Conservation (phyloP, 768 basidiomycete genomes). For the Termitomyces sp. region DNA sequence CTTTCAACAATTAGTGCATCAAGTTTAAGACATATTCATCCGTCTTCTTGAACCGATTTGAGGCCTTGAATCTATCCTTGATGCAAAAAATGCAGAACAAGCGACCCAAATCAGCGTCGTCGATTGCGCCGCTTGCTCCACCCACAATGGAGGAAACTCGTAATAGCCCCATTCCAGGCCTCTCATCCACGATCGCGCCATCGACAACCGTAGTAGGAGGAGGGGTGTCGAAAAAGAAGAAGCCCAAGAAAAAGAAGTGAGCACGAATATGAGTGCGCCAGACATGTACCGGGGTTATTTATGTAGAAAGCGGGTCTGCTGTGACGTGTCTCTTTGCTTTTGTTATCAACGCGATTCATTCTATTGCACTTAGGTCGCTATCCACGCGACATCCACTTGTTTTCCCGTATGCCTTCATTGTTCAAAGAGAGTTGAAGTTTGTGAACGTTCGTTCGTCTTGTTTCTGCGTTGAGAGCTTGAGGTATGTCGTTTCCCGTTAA, state of each 20-base stretch:
- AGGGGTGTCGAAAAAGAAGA: constrained; percentile 73
- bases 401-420: not conserved
- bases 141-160: constrained; percentile 20
- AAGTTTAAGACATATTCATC: constrained; percentile 96
- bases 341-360: constrained; percentile 1
- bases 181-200: constrained; percentile 25
- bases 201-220: constrained; percentile 38
- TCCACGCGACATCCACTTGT: constrained; percentile 1
- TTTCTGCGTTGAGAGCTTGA: not conserved
- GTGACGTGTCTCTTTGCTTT: constrained; percentile 10
- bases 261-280: not conserved
- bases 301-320: not conserved
- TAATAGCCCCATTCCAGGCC: constrained; percentile 23
- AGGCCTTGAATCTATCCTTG: constrained; percentile 80
- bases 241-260: constrained; percentile 75
- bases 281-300: not conserved
- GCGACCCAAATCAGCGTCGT: constrained; percentile 29
- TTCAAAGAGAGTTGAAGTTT: not conserved
- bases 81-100: constrained; percentile 85
- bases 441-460: not conserved
- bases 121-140: constrained; percentile 15
- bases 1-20: constrained; percentile 58
- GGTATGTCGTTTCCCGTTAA: not conserved
- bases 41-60: constrained; percentile 95
- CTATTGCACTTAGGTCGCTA: constrained; percentile 2